phyloP scores from a whole-genome alignment of 1,284 basidiomycete species.

The Inonotus obliquus region DNA sequence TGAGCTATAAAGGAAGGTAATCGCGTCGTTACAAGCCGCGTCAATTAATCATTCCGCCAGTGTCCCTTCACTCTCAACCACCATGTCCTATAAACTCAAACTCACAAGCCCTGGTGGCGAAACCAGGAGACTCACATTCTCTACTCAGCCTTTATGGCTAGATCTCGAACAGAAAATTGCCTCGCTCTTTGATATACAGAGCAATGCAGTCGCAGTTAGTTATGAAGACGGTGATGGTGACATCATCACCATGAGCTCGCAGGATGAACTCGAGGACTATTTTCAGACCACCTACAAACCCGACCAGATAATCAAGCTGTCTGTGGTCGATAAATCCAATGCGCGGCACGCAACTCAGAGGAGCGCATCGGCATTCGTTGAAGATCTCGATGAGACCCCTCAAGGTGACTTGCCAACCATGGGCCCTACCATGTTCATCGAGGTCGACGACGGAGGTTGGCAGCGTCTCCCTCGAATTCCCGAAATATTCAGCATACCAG shows the following conservation, averaged over 20 bases:
- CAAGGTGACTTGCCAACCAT: conserved; percentile 7
- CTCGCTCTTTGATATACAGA: conserved; percentile 50
- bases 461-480: conserved; percentile 39
- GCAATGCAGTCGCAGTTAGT: conserved; percentile 54
- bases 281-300: conserved; percentile 36
- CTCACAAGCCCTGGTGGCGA: conserved; percentile 42
- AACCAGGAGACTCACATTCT: conserved; percentile 57
- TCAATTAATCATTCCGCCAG: conserved; percentile 13
- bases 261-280: conserved; percentile 63
- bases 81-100: conserved; percentile 31
- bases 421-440: conserved; percentile 37
- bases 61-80: conserved; percentile 8
- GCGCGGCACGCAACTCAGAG: conserved; percentile 27
- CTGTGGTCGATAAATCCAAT: conserved; percentile 53
- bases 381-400: conserved; percentile 39
- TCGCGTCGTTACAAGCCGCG: neutral
- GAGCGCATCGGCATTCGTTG: conserved; percentile 27
- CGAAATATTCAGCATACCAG: conserved; percentile 27
- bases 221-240: conserved; percentile 68
- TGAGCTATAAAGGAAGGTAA: conserved; percentile 19
- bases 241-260: conserved; percentile 65
- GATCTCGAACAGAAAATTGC: conserved; percentile 51
- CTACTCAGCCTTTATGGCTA: conserved; percentile 47
- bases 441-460: conserved; percentile 60
- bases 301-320: conserved; percentile 46